These are phyloP conservation scores for Ganoderma sinense DNA, from an alignment of 1,284 basidiomycete species.

Conservation along the genomic window DNA sequence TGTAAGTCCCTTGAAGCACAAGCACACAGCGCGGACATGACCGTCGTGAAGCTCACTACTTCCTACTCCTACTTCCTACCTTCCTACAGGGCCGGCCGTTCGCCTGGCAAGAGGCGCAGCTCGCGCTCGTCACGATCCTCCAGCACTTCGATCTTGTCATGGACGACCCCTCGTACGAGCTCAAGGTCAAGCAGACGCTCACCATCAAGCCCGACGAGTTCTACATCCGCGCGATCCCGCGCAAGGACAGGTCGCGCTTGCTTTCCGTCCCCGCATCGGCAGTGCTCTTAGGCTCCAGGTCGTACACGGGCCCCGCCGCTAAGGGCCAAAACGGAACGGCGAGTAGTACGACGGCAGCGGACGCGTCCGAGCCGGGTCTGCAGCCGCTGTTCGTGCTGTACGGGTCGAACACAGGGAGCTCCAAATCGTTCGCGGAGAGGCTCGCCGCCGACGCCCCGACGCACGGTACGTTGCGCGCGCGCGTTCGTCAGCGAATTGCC, in stretches of 20 bases:
- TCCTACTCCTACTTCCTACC: too few species aligned
- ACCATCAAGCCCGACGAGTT: slow-evolving; percentile 58
- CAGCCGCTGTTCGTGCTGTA: slow-evolving; percentile 50
- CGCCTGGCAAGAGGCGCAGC: slow-evolving; percentile 56
- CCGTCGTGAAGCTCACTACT: not conserved
- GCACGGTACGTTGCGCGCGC: slow-evolving; percentile 37
- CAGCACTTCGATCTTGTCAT: slow-evolving; percentile 54
- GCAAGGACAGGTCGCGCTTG: slow-evolving; percentile 30
- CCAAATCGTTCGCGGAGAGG: slow-evolving; percentile 56
- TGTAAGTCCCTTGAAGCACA: slow-evolving; percentile 28
- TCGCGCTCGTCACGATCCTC: slow-evolving; percentile 50
- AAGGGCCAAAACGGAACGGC: not conserved
- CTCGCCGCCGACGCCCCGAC: slow-evolving; percentile 48
- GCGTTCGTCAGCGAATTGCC: too few species aligned
- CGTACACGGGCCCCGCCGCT: not conserved
- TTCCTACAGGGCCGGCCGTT: slow-evolving; percentile 46
- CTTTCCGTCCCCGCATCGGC: slow-evolving; percentile 18
- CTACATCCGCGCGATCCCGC: slow-evolving; percentile 48
- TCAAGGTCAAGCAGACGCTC: slow-evolving; percentile 53
- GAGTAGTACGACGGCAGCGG: not conserved
- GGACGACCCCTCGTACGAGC: slow-evolving; percentile 51
- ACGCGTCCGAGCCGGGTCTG: slow-evolving; percentile 9
- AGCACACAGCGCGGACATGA: too few species aligned
- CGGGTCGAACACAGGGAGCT: slow-evolving; percentile 59
- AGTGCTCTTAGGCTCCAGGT: too few species aligned